Evolutionary conservation across 805 yeast genomes (phyloP), one percentile per base, ranked within the genome.

Genomic region (Kluyveromyces starmeri): DNA sequence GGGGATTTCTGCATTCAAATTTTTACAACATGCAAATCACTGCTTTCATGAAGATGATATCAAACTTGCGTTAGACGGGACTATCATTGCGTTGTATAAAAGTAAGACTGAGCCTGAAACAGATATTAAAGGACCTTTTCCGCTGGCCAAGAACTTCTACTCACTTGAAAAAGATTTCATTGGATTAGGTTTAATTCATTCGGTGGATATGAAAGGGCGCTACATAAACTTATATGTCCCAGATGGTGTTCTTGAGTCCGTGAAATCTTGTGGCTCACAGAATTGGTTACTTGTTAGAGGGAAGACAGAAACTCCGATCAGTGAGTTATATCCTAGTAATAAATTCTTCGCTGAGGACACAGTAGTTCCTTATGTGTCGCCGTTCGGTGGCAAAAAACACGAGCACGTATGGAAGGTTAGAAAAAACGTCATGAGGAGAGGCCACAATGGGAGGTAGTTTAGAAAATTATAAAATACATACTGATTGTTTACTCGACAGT

Each of bases 221-320:
- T 42, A 59, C 11, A 46, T 82, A 28, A 75, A 80, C 38, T 33
- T 84, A 1, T 76, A 81, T 45, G 58, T 80, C 0, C 85, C 84
- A 0, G 32, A 35, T 6, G 34, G 24, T 11, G 19, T 20, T 10
- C 7, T 20, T n/a, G 13, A 14, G 7, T 12, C 13, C 16, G 9
- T 32, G 2, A 45, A 38, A 21, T 28, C 37, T 10, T 27, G 23
- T 0, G 32, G 45, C 1, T 42, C 47, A 7, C 13, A 30, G 1
- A 53, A 47, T 42, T 44, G 74, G 35, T 41, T 81, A 0, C 36
- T 83, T 2, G 64, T 72, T 1, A 68, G 80, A 41, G 86, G 84
- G 1, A 70, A 73, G 28, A 73, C 82, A 1, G 83, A 77, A 32
- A 56, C 79, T 2, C 92, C 95, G 0, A 50, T 68, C 1, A 63